Evolutionary conservation across 148 eudicot genomes (phyloP).

Genomic region (Rhododendron kiyosumense): DNA sequence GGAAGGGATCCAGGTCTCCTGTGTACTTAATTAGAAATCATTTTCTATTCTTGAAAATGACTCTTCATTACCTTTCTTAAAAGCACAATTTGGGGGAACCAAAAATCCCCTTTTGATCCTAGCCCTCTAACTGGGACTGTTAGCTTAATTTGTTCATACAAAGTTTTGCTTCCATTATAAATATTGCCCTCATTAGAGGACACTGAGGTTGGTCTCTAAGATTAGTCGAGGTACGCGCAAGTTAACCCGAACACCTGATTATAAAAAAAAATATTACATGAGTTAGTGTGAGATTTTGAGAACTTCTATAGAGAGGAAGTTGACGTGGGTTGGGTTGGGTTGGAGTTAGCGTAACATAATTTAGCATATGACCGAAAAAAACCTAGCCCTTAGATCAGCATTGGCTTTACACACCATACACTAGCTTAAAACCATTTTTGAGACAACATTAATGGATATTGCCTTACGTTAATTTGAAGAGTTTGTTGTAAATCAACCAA

Average conservation of each 20-base stretch:
- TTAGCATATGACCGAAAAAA: not conserved
- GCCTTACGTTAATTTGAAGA: no score
- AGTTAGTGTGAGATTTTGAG: not conserved
- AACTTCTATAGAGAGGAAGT: not conserved
- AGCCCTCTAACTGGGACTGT: not conserved
- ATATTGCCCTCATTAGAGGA: no score
- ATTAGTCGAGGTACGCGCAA: no score
- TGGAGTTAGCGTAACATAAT: no score
- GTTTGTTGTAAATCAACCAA: no score
- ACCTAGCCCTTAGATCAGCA: not conserved
- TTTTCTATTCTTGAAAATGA: slow-evolving; percentile 21
- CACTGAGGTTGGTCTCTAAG: no score
- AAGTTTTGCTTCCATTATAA: no score
- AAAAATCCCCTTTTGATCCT: slow-evolving; percentile 21
- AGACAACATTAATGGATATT: no score
- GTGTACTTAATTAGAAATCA: not conserved
- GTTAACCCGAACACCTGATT: no score
- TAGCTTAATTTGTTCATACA: not conserved
- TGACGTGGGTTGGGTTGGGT: not conserved
- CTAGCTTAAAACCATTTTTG: not conserved
- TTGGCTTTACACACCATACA: not conserved
- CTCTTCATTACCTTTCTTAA: slow-evolving; percentile 9
- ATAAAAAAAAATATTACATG: no score
- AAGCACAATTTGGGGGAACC: slow-evolving; percentile 1
- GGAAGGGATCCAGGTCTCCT: slow-evolving; percentile 7